Percentiles rank a stretch among this genome's conserved stretches.
Evolutionary conservation across 352 stramenopile species (phyloP).

Genomic region (Peronosclerospora sorghi): DNA sequence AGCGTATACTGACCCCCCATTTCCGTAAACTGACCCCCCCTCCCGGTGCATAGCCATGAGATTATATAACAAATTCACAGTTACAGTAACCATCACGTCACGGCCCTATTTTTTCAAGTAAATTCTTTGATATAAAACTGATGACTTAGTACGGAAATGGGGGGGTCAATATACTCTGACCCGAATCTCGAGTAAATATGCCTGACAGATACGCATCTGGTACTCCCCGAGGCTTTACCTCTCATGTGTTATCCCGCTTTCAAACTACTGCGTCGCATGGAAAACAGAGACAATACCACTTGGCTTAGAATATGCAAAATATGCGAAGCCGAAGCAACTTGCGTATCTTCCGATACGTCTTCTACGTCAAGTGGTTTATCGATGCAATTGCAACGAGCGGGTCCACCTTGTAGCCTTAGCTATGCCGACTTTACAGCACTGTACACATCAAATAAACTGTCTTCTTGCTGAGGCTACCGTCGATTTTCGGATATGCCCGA

Average conservation of each 20-base stretch:
- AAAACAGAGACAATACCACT: constrained; percentile 44
- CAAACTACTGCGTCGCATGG: constrained; percentile 37
- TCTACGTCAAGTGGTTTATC: constrained; percentile 50
- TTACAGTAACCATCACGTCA: no score
- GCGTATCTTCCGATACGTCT: constrained; percentile 54
- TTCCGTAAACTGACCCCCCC: no score
- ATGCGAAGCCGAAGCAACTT: constrained; percentile 47
- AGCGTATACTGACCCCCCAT: no score
- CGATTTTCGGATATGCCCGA: constrained; percentile 72
- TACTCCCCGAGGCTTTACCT: constrained; percentile 39
- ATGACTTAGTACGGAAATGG: no score
- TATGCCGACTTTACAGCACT: constrained; percentile 46
- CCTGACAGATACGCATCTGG: constrained; percentile 9
- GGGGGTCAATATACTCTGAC: no score
- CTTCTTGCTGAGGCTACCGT: constrained; percentile 53
- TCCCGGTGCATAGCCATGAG: no score
- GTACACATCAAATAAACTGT: constrained; percentile 21
- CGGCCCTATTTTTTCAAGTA: no score
- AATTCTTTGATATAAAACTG: no score
- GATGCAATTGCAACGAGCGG: constrained; percentile 28
- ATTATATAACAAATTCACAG: no score
- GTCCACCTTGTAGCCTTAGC: constrained; percentile 31
- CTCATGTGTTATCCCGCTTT: constrained; percentile 64
- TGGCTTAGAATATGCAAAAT: constrained; percentile 42
- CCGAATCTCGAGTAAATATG: constrained; percentile 3